These are phyloP conservation scores for Yarrowia divulgata DNA, from an alignment of 805 yeast genomes.

Conservation along the genomic window DNA sequence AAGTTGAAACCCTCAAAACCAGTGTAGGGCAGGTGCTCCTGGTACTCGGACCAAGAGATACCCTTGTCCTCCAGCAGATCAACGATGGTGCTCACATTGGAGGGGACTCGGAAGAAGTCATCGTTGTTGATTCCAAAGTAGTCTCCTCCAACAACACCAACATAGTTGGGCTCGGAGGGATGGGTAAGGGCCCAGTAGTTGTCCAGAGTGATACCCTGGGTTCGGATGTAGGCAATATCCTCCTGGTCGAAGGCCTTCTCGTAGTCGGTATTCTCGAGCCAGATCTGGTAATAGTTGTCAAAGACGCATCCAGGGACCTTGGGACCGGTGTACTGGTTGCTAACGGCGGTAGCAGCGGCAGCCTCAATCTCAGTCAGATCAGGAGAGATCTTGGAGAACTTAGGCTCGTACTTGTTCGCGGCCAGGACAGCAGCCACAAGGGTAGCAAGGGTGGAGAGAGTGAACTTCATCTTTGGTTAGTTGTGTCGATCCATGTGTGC, in stretches of 20 bases:
- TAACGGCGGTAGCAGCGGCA: conserved; percentile 18
- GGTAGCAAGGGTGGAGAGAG: not conserved
- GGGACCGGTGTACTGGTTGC: conserved; percentile 24
- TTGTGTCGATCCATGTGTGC: not conserved
- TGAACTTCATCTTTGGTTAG: conserved; percentile 4
- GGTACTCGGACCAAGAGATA: conserved; percentile 63
- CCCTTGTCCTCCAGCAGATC: conserved; percentile 57
- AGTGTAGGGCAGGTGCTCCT: conserved; percentile 61
- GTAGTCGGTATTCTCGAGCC: conserved; percentile 61
- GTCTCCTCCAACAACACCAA: conserved; percentile 60
- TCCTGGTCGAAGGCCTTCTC: conserved; percentile 58
- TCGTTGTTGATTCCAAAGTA: conserved; percentile 59
- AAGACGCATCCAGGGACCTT: conserved; percentile 54
- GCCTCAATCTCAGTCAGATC: conserved; percentile 21
- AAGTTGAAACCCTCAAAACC: conserved; percentile 60
- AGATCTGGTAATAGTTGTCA: conserved; percentile 55
- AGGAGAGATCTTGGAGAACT: conserved; percentile 9
- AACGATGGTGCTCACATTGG: conserved; percentile 57
- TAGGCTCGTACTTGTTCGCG: not conserved
- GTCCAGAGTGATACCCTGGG: conserved; percentile 56
- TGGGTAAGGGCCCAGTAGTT: conserved; percentile 62
- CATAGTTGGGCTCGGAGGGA: conserved; percentile 63
- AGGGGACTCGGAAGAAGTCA: conserved; percentile 56
- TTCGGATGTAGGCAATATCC: conserved; percentile 55
- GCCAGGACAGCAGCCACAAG: conserved; percentile 4